Conservation (phyloP, 2,329 filamentous ascomycete species). For the Hymenoscyphus albidus region DNA sequence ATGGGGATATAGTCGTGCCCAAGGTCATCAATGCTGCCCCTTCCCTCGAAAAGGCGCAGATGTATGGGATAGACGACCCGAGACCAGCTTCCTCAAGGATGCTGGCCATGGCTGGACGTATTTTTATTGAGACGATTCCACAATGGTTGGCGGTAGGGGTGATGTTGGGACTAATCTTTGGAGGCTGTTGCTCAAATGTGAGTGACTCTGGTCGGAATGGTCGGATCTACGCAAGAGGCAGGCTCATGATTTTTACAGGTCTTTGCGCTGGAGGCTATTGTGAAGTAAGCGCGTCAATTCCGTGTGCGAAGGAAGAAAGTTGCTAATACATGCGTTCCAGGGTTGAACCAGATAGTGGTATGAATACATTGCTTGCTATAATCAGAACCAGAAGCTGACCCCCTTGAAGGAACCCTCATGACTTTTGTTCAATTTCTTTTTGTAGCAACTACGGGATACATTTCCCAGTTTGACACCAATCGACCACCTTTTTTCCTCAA, state of each 20-base stretch:
- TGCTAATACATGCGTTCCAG: conserved; percentile 42
- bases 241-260: conserved; percentile 54
- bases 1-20: conserved; percentile 40
- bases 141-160: conserved; percentile 59
- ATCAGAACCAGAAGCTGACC: conserved; percentile 17
- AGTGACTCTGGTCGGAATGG: conserved; percentile 34
- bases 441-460: conserved; percentile 72
- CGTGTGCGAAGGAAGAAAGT: neutral
- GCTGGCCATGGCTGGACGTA: conserved; percentile 48
- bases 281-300: conserved; percentile 63
- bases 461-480: conserved; percentile 67
- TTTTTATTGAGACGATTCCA: conserved; percentile 56
- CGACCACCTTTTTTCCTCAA: conserved; percentile 69
- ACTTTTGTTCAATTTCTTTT: conserved; percentile 89
- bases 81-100: conserved; percentile 47
- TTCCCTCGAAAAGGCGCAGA: conserved; percentile 51
- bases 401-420: conserved; percentile 65
- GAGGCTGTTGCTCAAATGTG: conserved; percentile 92
- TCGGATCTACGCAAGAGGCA: conserved; percentile 12
- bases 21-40: conserved; percentile 53
- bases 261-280: conserved; percentile 92
- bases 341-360: conserved; percentile 80
- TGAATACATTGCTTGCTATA: conserved; percentile 20
- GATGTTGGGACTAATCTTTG: conserved; percentile 86
- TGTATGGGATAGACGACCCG: conserved; percentile 53